Conservation (phyloP, 2,329 filamentous ascomycete species). For the Sarocladiaceae sp. region DNA sequence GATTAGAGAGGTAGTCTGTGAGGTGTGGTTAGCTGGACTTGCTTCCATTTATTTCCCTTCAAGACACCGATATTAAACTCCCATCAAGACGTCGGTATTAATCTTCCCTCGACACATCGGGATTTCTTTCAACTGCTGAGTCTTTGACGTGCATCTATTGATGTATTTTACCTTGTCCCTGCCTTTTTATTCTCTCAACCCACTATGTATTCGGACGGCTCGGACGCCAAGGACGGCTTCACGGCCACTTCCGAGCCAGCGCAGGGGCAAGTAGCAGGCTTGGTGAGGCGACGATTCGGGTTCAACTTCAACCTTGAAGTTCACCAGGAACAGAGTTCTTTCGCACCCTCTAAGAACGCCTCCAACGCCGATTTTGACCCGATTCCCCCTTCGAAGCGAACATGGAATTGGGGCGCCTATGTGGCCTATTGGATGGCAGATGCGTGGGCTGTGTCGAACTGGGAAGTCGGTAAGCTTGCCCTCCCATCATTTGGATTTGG, state of each 20-base stretch:
- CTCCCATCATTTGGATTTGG: conserved; percentile 6
- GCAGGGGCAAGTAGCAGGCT: conserved; percentile 2
- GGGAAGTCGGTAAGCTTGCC: conserved; percentile 5
- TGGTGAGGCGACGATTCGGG: conserved; percentile 7
- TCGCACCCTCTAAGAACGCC: neutral
- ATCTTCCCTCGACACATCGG: neutral
- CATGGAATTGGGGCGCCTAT: neutral
- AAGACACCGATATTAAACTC: conserved; percentile 2
- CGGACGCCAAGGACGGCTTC: conserved; percentile 6
- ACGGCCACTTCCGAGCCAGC: conserved; percentile 3
- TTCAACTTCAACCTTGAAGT: conserved; percentile 8
- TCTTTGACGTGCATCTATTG: neutral
- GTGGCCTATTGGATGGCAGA: conserved; percentile 1
- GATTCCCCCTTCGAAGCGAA: neutral
- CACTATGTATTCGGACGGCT: conserved; percentile 1
- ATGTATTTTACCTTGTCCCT: conserved; percentile 4
- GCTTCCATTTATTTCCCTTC: neutral
- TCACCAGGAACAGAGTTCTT: conserved; percentile 4
- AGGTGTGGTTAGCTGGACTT: conserved; percentile 1
- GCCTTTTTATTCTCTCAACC: conserved; percentile 5
- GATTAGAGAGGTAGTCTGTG: conserved; percentile 4
- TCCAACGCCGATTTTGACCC: conserved; percentile 4
- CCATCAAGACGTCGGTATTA: neutral
- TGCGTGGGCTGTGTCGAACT: neutral
- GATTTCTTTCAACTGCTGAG: neutral